A percentile compares a stretch with the other conserved stretches of the same genome.
Conservation (phyloP, 495 filamentous ascomycete genomes). For the Aspergillus avenaceus region DNA sequence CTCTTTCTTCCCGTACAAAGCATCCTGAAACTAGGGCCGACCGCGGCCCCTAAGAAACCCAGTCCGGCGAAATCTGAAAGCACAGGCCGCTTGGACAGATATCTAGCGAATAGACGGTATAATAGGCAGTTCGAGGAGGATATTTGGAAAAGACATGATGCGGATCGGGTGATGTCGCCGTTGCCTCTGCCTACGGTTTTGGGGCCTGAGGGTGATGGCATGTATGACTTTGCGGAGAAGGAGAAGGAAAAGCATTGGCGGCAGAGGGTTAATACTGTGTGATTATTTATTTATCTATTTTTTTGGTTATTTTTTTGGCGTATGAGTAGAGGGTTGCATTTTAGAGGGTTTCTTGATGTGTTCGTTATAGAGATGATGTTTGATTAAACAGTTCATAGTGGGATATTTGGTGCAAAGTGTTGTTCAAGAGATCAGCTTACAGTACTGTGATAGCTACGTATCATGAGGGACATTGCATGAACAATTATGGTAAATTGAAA, state of each 20-base stretch:
- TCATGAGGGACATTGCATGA: not conserved
- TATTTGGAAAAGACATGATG: constrained; percentile 33
- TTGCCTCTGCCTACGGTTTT: constrained; percentile 12
- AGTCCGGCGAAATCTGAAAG: constrained; percentile 14
- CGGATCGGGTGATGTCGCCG: constrained; percentile 9
- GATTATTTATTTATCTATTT: not conserved
- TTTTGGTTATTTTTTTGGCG: not conserved
- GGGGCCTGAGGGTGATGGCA: constrained; percentile 4
- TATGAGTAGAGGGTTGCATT: no score
- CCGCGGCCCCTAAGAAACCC: constrained; percentile 5
- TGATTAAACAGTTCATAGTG: no score
- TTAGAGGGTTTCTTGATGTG: no score
- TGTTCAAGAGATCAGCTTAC: no score
- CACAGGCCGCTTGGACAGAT: constrained; percentile 18
- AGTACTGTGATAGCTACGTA: no score
- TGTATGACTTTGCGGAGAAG: constrained; percentile 4
- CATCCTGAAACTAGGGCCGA: constrained; percentile 11
- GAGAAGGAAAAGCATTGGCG: not conserved
- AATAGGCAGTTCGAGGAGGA: constrained; percentile 27
- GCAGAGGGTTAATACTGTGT: not conserved
- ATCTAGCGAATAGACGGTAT: constrained; percentile 23
- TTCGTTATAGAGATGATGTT: no score
- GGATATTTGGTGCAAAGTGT: not conserved
- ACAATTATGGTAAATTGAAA: constrained; percentile 14
- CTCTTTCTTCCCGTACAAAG: constrained; percentile 14